Percentiles rank a stretch among this genome's conserved stretches.
phyloP scores from a whole-genome alignment of 352 stramenopile species.

The Phytophthora tubulina region DNA sequence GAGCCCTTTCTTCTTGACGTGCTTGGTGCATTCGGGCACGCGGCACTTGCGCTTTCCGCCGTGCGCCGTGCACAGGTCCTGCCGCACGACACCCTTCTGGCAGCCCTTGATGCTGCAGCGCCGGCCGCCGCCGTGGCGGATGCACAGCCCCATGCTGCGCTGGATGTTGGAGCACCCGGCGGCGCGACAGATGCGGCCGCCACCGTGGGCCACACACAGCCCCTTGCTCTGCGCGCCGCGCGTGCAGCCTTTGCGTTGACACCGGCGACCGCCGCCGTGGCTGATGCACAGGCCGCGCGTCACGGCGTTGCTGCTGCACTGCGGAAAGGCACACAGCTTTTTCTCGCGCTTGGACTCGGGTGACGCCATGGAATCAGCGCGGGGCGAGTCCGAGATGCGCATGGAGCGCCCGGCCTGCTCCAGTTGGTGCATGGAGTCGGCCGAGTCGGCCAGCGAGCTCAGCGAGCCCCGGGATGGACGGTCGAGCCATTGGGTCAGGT shows the following conservation, averaged over 20 bases:
- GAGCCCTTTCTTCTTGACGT: constrained; percentile 89
- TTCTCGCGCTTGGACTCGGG: constrained; percentile 66
- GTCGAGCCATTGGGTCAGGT: constrained; percentile 58
- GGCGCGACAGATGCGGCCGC: constrained; percentile 81
- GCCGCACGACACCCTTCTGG: constrained; percentile 87
- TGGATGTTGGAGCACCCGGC: constrained; percentile 89
- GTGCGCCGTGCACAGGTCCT: constrained; percentile 89
- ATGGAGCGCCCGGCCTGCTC: constrained; percentile 52
- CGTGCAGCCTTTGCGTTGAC: constrained; percentile 86
- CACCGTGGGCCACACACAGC: constrained; percentile 85
- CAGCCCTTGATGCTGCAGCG: constrained; percentile 85
- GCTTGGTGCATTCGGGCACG: constrained; percentile 83
- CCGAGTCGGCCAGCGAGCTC: constrained; percentile 67
- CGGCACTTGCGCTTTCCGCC: constrained; percentile 88
- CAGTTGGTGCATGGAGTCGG: constrained; percentile 61
- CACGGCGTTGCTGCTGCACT: constrained; percentile 82
- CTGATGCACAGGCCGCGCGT: constrained; percentile 86
- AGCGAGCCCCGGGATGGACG: constrained; percentile 44
- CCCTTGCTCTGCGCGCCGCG: constrained; percentile 85
- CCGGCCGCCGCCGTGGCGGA: constrained; percentile 87
- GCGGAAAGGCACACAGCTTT: constrained; percentile 79
- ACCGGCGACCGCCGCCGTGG: constrained; percentile 81
- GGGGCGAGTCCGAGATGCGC: constrained; percentile 44
- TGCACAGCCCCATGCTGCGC: constrained; percentile 89
- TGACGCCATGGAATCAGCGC: constrained; percentile 12